These are phyloP conservation scores for Auriscalpium orientale DNA, from an alignment of 768 basidiomycete genomes.

Conservation along the genomic window DNA sequence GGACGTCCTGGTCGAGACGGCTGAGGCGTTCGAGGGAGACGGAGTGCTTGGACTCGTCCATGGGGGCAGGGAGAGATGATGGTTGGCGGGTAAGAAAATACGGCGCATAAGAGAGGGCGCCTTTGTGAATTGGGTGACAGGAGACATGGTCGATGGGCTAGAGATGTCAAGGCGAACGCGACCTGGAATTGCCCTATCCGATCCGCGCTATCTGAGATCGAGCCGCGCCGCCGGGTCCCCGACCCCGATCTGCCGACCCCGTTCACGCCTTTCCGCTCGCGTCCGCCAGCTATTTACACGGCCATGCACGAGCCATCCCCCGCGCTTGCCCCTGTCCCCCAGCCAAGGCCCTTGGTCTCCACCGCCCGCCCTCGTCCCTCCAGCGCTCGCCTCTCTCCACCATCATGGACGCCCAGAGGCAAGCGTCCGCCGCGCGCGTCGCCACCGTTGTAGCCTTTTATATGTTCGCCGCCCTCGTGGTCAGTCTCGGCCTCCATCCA, in stretches of 20 bases:
- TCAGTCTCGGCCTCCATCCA: conserved; percentile 29
- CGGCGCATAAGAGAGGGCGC: not conserved
- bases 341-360: not conserved
- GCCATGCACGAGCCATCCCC: not conserved
- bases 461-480: conserved; percentile 68
- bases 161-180: not conserved
- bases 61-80: not conserved
- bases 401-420: conserved; percentile 25
- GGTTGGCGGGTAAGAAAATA: not conserved
- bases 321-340: not conserved
- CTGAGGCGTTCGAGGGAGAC: not conserved
- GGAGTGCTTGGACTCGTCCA: not conserved
- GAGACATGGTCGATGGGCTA: not conserved
- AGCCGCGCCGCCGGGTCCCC: not conserved
- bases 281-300: not conserved
- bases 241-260: not conserved
- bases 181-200: not conserved
- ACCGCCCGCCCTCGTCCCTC: not conserved
- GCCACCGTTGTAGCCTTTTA: conserved; percentile 72
- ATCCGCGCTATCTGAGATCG: not conserved
- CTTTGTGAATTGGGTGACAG: too few relatives aligned
- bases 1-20: not conserved
- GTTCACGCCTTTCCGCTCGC: not conserved
- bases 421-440: conserved; percentile 39
- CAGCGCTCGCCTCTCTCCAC: not conserved